These are phyloP conservation scores for Primulina tabacum DNA, from an alignment of 257 asterid genomes.

Conservation along the genomic window DNA sequence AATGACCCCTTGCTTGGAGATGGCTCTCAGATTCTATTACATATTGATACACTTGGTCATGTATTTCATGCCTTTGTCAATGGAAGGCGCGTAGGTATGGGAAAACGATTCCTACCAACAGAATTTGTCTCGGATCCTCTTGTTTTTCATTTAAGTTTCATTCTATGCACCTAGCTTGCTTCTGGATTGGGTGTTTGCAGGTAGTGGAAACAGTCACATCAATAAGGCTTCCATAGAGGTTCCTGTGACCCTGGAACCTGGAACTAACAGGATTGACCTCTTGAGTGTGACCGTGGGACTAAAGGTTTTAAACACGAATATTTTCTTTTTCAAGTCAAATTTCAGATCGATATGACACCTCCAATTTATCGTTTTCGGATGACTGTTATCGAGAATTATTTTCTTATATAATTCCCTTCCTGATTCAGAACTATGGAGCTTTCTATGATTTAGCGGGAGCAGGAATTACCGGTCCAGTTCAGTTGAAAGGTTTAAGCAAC, in stretches of 20 bases:
- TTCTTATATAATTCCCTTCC: neutral
- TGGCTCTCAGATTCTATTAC: neutral
- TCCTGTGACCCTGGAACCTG: constrained; percentile 1
- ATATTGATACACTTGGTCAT: neutral
- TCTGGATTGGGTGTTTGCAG: neutral
- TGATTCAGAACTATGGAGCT: neutral
- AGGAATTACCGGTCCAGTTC: neutral
- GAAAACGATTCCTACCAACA: neutral
- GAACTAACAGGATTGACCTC: neutral
- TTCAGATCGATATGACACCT: too few species aligned
- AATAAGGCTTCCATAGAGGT: neutral
- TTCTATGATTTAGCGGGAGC: neutral
- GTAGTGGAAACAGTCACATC: neutral
- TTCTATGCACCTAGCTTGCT: neutral
- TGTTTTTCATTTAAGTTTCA: neutral
- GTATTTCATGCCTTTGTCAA: neutral
- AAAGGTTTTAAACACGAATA: neutral
- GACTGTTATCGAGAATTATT: too few species aligned
- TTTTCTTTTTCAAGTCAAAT: neutral
- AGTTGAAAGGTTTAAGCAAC: neutral
- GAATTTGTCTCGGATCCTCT: neutral
- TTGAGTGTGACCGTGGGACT: neutral
- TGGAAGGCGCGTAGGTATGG: neutral
- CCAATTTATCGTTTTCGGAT: too few species aligned
- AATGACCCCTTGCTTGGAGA: neutral